Conservation (phyloP, 2,329 filamentous ascomycete species). For the Nannizziopsis barbatae region DNA sequence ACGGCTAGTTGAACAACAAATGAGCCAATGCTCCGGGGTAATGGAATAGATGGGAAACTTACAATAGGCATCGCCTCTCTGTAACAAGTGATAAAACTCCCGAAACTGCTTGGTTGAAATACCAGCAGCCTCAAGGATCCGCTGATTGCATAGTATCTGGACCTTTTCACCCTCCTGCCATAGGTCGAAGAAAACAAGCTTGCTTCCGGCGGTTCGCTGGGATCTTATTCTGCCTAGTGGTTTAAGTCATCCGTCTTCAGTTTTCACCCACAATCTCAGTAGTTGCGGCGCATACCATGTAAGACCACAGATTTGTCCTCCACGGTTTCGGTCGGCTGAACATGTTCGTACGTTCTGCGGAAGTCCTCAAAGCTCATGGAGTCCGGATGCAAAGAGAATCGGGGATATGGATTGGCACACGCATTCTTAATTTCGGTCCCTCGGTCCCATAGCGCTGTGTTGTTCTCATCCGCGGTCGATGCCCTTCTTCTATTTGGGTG, state of each 20-base stretch:
- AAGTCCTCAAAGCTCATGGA: constrained; percentile 30
- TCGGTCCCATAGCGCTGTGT: constrained; percentile 17
- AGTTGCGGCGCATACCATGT: constrained; percentile 29
- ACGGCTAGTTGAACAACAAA: constrained; percentile 42
- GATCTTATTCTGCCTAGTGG: constrained; percentile 60
- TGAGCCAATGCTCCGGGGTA: background rate
- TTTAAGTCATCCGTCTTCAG: constrained; percentile 26
- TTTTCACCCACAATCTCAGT: constrained; percentile 8
- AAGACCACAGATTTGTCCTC: constrained; percentile 31
- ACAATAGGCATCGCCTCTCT: constrained; percentile 77
- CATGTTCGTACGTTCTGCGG: constrained; percentile 26
- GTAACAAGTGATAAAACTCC: constrained; percentile 53
- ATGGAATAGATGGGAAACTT: constrained; percentile 31
- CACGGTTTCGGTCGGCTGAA: constrained; percentile 32
- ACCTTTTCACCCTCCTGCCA: constrained; percentile 59
- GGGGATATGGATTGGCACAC: constrained; percentile 31
- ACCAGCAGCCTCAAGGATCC: constrained; percentile 30
- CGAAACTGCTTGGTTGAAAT: constrained; percentile 41
- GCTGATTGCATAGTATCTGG: constrained; percentile 65
- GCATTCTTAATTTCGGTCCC: constrained; percentile 29
- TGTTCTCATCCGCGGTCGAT: background rate
- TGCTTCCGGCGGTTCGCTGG: constrained; percentile 59
- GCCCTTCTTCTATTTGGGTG: background rate
- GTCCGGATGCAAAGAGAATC: constrained; percentile 23
- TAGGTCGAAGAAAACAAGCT: constrained; percentile 76